A percentile compares a stretch with the other conserved stretches of the same genome.
Conservation (phyloP, 2,329 filamentous ascomycete genomes). For the Tolypocladium ovalisporum region DNA sequence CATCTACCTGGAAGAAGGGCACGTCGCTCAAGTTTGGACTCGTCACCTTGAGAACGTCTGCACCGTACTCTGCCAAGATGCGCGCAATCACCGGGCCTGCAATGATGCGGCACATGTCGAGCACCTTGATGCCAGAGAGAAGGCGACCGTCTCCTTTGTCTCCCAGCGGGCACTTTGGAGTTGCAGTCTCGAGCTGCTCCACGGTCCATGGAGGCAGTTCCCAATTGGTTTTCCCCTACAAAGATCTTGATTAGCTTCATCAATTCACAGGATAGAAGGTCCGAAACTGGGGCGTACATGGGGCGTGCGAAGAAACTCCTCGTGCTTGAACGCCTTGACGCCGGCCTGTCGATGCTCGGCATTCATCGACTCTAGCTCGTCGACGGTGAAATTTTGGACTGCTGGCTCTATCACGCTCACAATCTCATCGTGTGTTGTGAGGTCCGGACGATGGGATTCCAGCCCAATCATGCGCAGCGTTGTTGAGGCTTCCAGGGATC, state of each 20-base stretch:
- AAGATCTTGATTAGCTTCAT: not conserved
- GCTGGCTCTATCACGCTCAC: conserved; percentile 48
- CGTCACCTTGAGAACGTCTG: conserved; percentile 63
- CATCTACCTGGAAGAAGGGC: conserved; percentile 61
- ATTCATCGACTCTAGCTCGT: conserved; percentile 49
- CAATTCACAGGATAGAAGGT: not conserved
- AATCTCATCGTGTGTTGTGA: conserved; percentile 49
- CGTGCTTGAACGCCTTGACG: conserved; percentile 45
- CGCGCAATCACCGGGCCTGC: conserved; percentile 64
- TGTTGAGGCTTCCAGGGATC: conserved; percentile 59
- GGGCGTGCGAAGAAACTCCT: conserved; percentile 45
- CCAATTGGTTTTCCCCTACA: conserved; percentile 33
- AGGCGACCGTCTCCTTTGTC: conserved; percentile 14
- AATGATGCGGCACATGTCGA: conserved; percentile 67
- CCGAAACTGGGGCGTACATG: conserved; percentile 16
- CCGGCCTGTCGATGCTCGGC: conserved; percentile 46
- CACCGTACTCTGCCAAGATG: conserved; percentile 64
- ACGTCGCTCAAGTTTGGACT: conserved; percentile 58
- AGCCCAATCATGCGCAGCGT: conserved; percentile 62
- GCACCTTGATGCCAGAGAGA: conserved; percentile 55
- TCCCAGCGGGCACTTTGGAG: conserved; percentile 33
- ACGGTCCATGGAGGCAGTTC: conserved; percentile 37
- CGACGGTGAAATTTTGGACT: conserved; percentile 40
- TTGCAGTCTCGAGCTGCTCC: conserved; percentile 35
- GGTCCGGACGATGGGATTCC: conserved; percentile 46